Conservation (phyloP, 345 rosid genomes). For the Salix exigua region DNA sequence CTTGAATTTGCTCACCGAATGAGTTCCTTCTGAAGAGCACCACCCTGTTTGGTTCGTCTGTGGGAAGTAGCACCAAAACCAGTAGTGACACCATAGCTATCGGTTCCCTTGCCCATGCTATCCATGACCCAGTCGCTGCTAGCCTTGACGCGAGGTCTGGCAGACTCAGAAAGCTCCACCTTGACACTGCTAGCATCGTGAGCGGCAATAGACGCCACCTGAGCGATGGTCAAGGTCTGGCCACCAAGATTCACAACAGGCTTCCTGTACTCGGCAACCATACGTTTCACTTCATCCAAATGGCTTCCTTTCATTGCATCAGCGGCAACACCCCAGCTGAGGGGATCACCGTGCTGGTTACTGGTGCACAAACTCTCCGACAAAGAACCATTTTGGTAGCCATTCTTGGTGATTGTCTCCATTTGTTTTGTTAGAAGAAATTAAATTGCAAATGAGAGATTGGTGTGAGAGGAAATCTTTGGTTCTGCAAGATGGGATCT, state of each 20-base stretch:
- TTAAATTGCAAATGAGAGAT: background rate
- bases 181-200: background rate
- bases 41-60: constrained; percentile 26
- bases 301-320: constrained; percentile 81
- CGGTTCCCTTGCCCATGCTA: constrained; percentile 23
- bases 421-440: background rate
- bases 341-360: constrained; percentile 39
- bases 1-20: constrained; percentile 14
- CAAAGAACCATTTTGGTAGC: constrained; percentile 11
- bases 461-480: background rate
- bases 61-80: constrained; percentile 33
- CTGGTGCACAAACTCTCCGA: constrained; percentile 1
- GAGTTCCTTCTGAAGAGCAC: constrained; percentile 28
- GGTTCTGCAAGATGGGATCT: background rate
- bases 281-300: constrained; percentile 70
- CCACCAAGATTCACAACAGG: constrained; percentile 65
- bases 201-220: constrained; percentile 57
- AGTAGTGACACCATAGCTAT: constrained; percentile 27
- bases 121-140: constrained; percentile 35
- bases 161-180: constrained; percentile 24
- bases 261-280: constrained; percentile 64
- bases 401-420: background rate
- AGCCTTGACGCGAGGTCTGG: constrained; percentile 22
- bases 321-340: constrained; percentile 68
- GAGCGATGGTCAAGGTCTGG: constrained; percentile 69